Evolutionary conservation across 208 protist species (phyloP), one percentile per base, ranked within the genome.

Genomic region (Acanthamoeba divionensis): DNA sequence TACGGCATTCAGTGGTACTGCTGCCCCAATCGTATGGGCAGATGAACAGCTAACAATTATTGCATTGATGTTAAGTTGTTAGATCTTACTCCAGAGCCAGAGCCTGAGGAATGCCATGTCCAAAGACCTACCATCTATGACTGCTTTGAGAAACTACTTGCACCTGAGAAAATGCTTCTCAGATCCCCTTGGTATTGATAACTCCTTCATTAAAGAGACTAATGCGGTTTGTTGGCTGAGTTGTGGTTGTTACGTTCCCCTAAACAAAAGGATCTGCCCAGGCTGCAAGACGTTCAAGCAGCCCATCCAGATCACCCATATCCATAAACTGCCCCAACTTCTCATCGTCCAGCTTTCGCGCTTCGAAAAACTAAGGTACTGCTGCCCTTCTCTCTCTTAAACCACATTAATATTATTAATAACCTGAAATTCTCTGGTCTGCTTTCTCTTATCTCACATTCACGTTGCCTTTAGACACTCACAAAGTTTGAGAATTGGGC

Each of bases 251-350:
- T 57, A 24, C 18, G 15, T 15, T 24, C 52, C 15, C 52, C 52
- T n/a, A n/a, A n/a, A n/a, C 52, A 15, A 57, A 15, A 57, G 52
- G 69, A 57, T 79, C 69, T 79, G 69, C 69, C 69, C 26, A 24
- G 45, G 55, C 41, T 79, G 69, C 69, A 79, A 79, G 69, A 48
- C 50, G 44, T 79, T 79, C 69, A 79, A 79, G 41, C 69, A 79
- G 44, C 45, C 69, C 41, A 48, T 29, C 33, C 50, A 79, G 69
- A 48, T 33, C 69, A 79, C 69, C 69, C n/a, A 41, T 48, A 79
- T 79, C 44, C 45, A 29, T 48, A 48, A 79, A 24, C 44, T 79
- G 44, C 69, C 69, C 12, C 69, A 41, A 0, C 21, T 48, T 0
- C 69, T 79, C 69, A 54, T 79, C 24, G 55, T 79, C 13, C 69